Evolutionary conservation across 2,329 filamentous ascomycete genomes (phyloP).

Genomic region (Amauroascus verrucosus): DNA sequence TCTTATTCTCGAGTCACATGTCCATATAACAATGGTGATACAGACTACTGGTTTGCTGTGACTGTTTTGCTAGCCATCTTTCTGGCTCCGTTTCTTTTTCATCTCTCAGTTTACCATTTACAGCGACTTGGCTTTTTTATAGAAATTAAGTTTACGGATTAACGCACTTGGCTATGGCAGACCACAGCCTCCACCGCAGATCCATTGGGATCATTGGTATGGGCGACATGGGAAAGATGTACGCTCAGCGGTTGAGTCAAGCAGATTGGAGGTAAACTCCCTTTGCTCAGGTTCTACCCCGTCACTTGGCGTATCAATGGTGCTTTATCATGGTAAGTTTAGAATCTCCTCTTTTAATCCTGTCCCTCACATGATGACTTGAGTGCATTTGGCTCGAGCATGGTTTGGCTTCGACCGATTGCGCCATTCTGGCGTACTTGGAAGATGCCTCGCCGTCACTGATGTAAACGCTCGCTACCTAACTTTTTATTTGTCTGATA

Average conservation of each 20-base stretch:
- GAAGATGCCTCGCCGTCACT: slow-evolving; percentile 61
- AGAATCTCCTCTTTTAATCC: slow-evolving; percentile 7
- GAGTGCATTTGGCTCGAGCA: slow-evolving; percentile 99
- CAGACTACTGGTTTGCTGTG: not conserved
- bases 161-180: slow-evolving; percentile 3
- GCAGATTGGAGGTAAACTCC: slow-evolving; percentile 87
- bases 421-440: slow-evolving; percentile 65
- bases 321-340: slow-evolving; percentile 28
- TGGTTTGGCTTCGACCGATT: slow-evolving; percentile 52
- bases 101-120: not conserved
- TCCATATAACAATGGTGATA: not conserved
- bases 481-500: slow-evolving; percentile 74
- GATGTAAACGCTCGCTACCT: slow-evolving; percentile 99
- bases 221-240: slow-evolving; percentile 99
- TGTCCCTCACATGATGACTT: slow-evolving; percentile 75
- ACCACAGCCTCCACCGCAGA: slow-evolving; percentile 45
- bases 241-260: slow-evolving; percentile 73
- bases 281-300: not conserved
- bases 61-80: not conserved
- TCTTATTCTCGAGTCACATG: not conserved
- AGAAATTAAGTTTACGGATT: not conserved
- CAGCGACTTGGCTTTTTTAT: not conserved
- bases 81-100: not conserved
- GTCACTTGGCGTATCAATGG: not conserved
- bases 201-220: slow-evolving; percentile 93